Conservation (phyloP, 2,329 filamentous ascomycete genomes). For the Pyricularia grisea region DNA sequence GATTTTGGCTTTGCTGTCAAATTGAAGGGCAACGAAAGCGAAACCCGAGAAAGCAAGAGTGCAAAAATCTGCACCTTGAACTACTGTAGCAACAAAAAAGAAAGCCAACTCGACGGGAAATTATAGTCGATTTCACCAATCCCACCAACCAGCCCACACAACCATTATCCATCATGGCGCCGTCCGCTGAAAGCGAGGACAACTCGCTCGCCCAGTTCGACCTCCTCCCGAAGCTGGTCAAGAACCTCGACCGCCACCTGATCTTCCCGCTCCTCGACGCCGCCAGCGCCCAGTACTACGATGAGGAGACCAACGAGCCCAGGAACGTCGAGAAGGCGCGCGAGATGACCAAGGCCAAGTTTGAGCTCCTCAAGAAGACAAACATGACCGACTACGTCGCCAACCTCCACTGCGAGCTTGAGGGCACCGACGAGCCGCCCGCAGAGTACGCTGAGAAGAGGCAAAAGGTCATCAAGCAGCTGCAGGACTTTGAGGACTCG, state of each 20-base stretch:
- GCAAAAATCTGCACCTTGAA: not conserved
- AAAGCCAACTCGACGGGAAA: not conserved
- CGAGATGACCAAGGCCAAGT: constrained; percentile 79
- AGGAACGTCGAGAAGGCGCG: constrained; percentile 45
- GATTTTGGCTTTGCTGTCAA: not conserved
- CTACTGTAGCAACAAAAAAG: not conserved
- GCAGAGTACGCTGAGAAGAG: constrained; percentile 83
- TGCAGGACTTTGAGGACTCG: constrained; percentile 78
- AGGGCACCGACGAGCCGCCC: constrained; percentile 68
- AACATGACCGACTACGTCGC: constrained; percentile 99
- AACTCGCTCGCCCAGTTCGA: constrained; percentile 20
- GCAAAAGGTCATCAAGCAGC: constrained; percentile 74
- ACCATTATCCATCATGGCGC: constrained; percentile 19
- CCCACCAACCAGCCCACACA: not conserved
- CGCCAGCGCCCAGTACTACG: constrained; percentile 71
- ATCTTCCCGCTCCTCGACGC: constrained; percentile 97
- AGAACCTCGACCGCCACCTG: constrained; percentile 88
- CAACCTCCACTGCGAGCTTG: constrained; percentile 80
- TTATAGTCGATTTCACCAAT: not conserved
- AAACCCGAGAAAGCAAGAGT: not conserved
- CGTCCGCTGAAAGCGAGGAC: constrained; percentile 6
- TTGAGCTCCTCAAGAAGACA: constrained; percentile 88
- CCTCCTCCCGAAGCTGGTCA: constrained; percentile 78
- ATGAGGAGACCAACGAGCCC: constrained; percentile 45
- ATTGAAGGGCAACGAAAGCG: not conserved